Conservation (phyloP, 2,329 filamentous ascomycete genomes). For the Cercospora zeae-maydis region DNA sequence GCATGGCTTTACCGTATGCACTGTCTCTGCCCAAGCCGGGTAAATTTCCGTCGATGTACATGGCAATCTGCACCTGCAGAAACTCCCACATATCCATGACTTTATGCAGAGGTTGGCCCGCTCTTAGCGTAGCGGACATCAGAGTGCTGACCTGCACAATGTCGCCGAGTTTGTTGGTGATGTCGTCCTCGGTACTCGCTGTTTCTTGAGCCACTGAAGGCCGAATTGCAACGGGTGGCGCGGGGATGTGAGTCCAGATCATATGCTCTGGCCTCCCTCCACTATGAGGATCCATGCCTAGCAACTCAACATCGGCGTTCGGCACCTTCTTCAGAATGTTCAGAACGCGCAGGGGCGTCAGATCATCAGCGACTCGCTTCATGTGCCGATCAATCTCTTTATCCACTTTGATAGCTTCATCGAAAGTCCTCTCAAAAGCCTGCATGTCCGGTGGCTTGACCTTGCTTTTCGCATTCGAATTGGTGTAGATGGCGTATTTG, state of each 20-base stretch:
- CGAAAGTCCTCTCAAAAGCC: slow-evolving; percentile 81
- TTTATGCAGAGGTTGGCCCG: slow-evolving; percentile 78
- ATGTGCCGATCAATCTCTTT: slow-evolving; percentile 85
- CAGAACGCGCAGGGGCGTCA: slow-evolving; percentile 83
- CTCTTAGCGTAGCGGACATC: slow-evolving; percentile 75
- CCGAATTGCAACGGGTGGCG: slow-evolving; percentile 88
- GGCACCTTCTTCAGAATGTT: slow-evolving; percentile 89
- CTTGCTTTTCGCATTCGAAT: slow-evolving; percentile 83
- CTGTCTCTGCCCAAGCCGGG: slow-evolving; percentile 80
- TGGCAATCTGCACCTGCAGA: slow-evolving; percentile 87
- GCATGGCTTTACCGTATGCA: slow-evolving; percentile 80
- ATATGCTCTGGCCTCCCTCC: slow-evolving; percentile 95
- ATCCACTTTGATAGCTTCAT: slow-evolving; percentile 71
- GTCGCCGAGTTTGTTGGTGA: slow-evolving; percentile 94
- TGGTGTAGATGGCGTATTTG: slow-evolving; percentile 83
- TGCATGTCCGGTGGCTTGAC: slow-evolving; percentile 75
- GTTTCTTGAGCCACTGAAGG: slow-evolving; percentile 92
- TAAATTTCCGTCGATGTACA: slow-evolving; percentile 97
- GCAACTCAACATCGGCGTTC: slow-evolving; percentile 79
- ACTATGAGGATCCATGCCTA: slow-evolving; percentile 73
- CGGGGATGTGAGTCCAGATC: slow-evolving; percentile 93
- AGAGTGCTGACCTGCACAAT: slow-evolving; percentile 90
- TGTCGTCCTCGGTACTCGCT: slow-evolving; percentile 91
- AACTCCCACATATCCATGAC: slow-evolving; percentile 99
- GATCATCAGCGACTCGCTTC: slow-evolving; percentile 87